Evolutionary conservation across 345 rosid species (phyloP), one percentile per base, ranked within the genome.

Genomic region (Hibiscus mutabilis): DNA sequence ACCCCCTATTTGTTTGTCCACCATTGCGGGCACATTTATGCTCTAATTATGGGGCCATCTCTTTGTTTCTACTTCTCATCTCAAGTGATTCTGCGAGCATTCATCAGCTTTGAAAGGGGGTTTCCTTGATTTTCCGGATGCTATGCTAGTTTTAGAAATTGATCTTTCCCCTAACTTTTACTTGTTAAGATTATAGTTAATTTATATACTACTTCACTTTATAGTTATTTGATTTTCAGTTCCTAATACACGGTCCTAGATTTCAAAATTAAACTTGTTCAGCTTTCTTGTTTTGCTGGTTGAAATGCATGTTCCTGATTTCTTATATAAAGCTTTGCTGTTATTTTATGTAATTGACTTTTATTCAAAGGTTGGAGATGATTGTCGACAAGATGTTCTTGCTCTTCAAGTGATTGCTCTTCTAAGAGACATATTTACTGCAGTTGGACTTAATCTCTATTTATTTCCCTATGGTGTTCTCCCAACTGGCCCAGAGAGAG

Each of bases 351-450:
- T 58, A 27, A 58, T 59, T 60, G 6, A 27, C 25, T 5, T 44
- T 79, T 64, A 72, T 78, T 76, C 40, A 76, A 31, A 96, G 99
- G 99, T 96, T 69, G 99, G 99, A 80, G 99, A 96, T 80, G 98
- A 96, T 83, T 96, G 99, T 77, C 90, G 98, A 37, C 99, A 92
- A 86, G 99, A 96, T 80, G 97, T 96, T 75, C 94, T 96, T 81
- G 99, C 98, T 63, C 96, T 92, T 76, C 99, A 96, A 89, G 99
- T 96, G 65, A 90, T 96, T 82, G 74, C 97, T 51, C 94, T 92
- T 82, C 91, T 92, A 56, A 83, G 93, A 79, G 99, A 92, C 75
- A 87, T 91, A 82, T 92, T 88, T 88, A 76, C 86, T 73, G 96
- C 99, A 10, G 90, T 86, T 60, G 97, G 97, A 77, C 79, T 96